phyloP scores from a whole-genome alignment of 164 flowering plant species.

The Berberis thunbergii region DNA sequence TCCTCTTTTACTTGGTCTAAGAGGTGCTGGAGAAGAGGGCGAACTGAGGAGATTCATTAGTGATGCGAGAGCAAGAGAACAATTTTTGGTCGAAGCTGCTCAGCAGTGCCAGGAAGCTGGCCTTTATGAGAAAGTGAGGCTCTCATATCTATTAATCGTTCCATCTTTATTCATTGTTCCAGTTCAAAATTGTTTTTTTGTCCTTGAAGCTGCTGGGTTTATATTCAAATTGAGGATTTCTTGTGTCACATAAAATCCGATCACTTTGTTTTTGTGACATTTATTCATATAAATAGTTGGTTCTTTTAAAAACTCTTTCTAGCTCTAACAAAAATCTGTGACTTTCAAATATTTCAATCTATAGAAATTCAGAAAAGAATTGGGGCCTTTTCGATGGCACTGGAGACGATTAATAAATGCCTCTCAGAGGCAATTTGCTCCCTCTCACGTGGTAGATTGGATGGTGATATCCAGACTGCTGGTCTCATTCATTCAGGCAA shows the following conservation, averaged over 20 bases:
- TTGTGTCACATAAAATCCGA: background rate
- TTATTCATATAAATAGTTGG: too few relatives aligned
- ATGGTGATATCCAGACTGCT: constrained; percentile 86
- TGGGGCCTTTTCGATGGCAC: constrained; percentile 84
- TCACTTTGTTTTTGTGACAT: too few relatives aligned
- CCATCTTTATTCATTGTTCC: background rate
- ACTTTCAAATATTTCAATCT: constrained; percentile 34
- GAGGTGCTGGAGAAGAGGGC: constrained; percentile 95
- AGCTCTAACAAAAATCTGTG: too few relatives aligned
- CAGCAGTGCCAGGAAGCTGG: constrained; percentile 85
- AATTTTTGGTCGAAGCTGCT: constrained; percentile 92
- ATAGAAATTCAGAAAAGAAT: constrained; percentile 86
- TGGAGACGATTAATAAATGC: constrained; percentile 91
- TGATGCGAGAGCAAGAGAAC: constrained; percentile 51
- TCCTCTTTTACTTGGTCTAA: constrained; percentile 68
- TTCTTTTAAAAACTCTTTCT: too few relatives aligned
- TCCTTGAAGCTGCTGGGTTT: too few relatives aligned
- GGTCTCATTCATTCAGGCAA: constrained; percentile 83
- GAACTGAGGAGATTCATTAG: constrained; percentile 62
- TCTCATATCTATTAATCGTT: constrained; percentile 5
- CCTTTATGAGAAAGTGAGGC: constrained; percentile 72
- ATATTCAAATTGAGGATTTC: too few relatives aligned
- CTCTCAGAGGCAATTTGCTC: constrained; percentile 89
- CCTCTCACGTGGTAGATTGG: constrained; percentile 75
- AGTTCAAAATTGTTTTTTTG: too few relatives aligned